These are phyloP conservation scores for Mucuna pruriens DNA, from an alignment of 306 rosid genomes.

Conservation along the genomic window DNA sequence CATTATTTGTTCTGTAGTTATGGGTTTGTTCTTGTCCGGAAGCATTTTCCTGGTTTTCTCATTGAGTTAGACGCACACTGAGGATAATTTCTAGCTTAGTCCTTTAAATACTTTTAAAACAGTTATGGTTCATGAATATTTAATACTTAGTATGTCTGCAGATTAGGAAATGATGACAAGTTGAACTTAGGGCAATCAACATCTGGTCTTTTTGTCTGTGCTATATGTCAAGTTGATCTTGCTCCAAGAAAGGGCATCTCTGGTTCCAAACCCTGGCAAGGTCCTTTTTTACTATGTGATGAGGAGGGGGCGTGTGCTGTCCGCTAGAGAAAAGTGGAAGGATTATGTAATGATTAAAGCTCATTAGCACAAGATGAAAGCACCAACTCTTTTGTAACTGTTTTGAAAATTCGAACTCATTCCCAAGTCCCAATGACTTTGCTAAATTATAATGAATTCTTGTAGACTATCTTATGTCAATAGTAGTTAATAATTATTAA, in stretches of 20 bases:
- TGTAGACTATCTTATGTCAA: too few species aligned
- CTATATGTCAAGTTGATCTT: conserved; percentile 91
- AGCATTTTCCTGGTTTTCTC: neutral
- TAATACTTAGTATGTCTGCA: conserved; percentile 43
- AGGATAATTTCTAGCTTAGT: neutral
- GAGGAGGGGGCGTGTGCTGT: neutral
- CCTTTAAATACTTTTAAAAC: too few species aligned
- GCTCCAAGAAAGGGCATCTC: conserved; percentile 92
- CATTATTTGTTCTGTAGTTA: conserved; percentile 15
- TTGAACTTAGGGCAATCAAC: conserved; percentile 63
- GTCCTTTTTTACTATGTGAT: conserved; percentile 85
- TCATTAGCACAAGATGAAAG: neutral
- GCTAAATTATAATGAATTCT: too few species aligned
- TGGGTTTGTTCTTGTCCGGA: conserved; percentile 8
- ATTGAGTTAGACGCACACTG: neutral
- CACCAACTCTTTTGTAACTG: neutral
- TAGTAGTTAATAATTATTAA: too few species aligned
- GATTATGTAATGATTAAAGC: neutral
- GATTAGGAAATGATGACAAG: conserved; percentile 77
- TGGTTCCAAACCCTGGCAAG: conserved; percentile 96
- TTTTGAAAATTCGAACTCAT: neutral
- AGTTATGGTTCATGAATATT: conserved; percentile 2
- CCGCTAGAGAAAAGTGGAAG: neutral
- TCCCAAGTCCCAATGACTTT: too few species aligned
- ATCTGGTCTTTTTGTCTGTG: conserved; percentile 83